Evolutionary conservation across 495 filamentous ascomycete genomes (phyloP), one percentile per base, ranked within the genome.

Genomic region (Penicillium coprophilum): DNA sequence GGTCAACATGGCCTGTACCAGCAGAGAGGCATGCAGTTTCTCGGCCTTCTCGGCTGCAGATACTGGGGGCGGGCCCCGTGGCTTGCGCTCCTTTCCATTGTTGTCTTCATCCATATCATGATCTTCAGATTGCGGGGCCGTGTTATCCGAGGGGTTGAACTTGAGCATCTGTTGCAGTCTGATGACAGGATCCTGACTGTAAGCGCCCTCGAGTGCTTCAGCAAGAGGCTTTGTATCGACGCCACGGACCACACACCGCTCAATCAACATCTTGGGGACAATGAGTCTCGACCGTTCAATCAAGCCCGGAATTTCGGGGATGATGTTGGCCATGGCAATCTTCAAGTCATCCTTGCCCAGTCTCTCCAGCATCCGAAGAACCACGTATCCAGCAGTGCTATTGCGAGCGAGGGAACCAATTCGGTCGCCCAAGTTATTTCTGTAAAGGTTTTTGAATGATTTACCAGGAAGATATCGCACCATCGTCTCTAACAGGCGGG

Each of bases 361-460:
- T 62, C 92, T 79, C 64, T 93, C 90, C 38, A 98, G 73, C 4
- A 92, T 82, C 38, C 82, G 81, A 55, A 89, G 84, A 9, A 90
- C 88, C 5, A 93, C 88, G 64, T 94, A 97, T 20, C 84, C 85
- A 9, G 94, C 91, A 54, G 91, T 90, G 58, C 91, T 91, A 69
- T 97, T 97, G 41, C 90, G 87, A 2, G 93, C 80, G 32, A 96
- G 75, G 36, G 82, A 87, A 4, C 82, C 82, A 43, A 97, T 86
- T 6, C 90, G 82, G 2, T 86, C 85, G 53, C 82, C 83, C 57
- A 97, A 87, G 56, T 88, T 82, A 45, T 85, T 83, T 40, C 80
- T 82, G 65, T 93, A 88, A 0, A 98, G 69, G 20, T 81, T 80
- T 66, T 96, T 96, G 80, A 97, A 97, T 19, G 89, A 79, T 64